A percentile compares a stretch with the other conserved stretches of the same genome.
Conservation (phyloP, 805 yeast species). For the Yarrowia sp. region DNA sequence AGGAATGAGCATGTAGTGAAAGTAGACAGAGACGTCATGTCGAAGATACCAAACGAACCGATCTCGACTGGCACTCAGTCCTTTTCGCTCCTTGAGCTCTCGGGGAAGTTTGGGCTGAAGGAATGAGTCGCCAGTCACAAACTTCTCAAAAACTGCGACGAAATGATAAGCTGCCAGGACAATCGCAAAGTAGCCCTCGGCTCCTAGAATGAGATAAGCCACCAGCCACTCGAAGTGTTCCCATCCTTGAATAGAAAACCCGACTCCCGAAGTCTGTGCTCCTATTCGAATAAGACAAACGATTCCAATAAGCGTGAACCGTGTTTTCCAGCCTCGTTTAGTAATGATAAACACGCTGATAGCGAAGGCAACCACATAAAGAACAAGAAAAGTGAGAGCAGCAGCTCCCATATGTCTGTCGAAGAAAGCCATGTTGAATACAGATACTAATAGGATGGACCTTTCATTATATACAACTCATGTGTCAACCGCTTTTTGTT, state of each 20-base stretch:
- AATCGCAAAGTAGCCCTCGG: constrained; percentile 23
- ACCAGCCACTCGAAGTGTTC: constrained; percentile 13
- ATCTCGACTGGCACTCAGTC: neutral
- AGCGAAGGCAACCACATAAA: neutral
- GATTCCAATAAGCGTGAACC: constrained; percentile 1
- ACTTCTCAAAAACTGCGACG: constrained; percentile 13
- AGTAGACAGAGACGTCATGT: constrained; percentile 17
- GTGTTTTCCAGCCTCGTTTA: constrained; percentile 2
- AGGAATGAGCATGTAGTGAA: constrained; percentile 32
- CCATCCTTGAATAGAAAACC: constrained; percentile 17
- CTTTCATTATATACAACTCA: neutral
- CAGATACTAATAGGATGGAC: neutral
- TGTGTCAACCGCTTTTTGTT: neutral
- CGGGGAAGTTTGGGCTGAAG: constrained; percentile 10
- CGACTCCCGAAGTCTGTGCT: constrained; percentile 8
- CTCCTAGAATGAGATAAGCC: constrained; percentile 19
- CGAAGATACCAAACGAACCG: neutral
- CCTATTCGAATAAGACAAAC: constrained; percentile 25
- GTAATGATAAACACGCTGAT: neutral
- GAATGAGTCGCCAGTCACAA: constrained; percentile 15
- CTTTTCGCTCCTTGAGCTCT: constrained; percentile 5
- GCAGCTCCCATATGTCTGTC: constrained; percentile 25
- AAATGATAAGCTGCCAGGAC: constrained; percentile 15
- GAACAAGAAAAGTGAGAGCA: constrained; percentile 11
- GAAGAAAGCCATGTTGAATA: constrained; percentile 3